These are phyloP conservation scores for Pseudomassariella vexata DNA, from an alignment of 2,329 filamentous ascomycete species.

Conservation along the genomic window DNA sequence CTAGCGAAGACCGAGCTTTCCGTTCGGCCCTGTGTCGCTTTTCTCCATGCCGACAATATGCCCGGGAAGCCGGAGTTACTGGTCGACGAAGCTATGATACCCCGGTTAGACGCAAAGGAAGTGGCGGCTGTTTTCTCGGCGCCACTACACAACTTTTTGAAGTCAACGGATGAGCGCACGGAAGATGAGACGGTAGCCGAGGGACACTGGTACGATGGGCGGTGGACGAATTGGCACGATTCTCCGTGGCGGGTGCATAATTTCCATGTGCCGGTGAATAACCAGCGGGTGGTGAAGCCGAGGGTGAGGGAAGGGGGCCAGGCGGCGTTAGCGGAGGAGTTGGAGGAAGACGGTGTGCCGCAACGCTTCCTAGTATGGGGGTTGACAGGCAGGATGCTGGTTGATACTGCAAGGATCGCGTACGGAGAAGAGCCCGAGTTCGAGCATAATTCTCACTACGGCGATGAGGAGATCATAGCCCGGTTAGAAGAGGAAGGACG, in stretches of 20 bases:
- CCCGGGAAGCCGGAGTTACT: slow-evolving; percentile 27
- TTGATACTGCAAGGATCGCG: slow-evolving; percentile 80
- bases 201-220: slow-evolving; percentile 77
- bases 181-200: slow-evolving; percentile 33
- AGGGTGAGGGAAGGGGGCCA: slow-evolving; percentile 18
- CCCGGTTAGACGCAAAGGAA: slow-evolving; percentile 79
- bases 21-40: slow-evolving; percentile 71
- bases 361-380: slow-evolving; percentile 82
- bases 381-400: slow-evolving; percentile 86
- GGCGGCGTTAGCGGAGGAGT: slow-evolving; percentile 16
- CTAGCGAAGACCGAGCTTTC: slow-evolving; percentile 68
- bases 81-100: slow-evolving; percentile 68
- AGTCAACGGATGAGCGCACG: slow-evolving; percentile 44
- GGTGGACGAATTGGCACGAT: slow-evolving; percentile 76
- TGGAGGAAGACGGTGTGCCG: slow-evolving; percentile 35
- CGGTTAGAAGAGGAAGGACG: slow-evolving; percentile 37
- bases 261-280: slow-evolving; percentile 78
- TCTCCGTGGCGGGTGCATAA: slow-evolving; percentile 81
- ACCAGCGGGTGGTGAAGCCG: slow-evolving; percentile 63
- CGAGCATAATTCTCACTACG: slow-evolving; percentile 55
- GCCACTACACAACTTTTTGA: slow-evolving; percentile 78
- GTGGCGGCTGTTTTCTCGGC: slow-evolving; percentile 92
- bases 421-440: slow-evolving; percentile 81
- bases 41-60: slow-evolving; percentile 59
- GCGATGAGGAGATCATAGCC: slow-evolving; percentile 47